Evolutionary conservation across 805 yeast species (phyloP).

Genomic region (Starmerella riodocensis): DNA sequence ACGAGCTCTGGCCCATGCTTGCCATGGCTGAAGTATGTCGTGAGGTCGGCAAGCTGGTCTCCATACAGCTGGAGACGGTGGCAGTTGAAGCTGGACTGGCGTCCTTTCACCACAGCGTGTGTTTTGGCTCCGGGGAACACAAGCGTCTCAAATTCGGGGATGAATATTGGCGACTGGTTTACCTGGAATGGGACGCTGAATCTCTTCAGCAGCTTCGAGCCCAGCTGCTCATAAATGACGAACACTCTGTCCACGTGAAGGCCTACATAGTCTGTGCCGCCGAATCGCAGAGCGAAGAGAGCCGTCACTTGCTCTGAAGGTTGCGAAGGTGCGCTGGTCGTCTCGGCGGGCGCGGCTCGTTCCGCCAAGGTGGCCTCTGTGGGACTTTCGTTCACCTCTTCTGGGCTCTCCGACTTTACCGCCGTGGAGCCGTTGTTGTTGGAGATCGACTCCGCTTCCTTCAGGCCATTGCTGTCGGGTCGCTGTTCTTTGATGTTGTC

Average conservation of each 20-base stretch:
- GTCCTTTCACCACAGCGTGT: conserved; percentile 10
- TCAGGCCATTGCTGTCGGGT: background rate
- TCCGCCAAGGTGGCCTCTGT: too few species aligned
- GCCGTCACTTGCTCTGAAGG: too few species aligned
- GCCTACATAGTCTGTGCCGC: conserved; percentile 26
- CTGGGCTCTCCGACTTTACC: background rate
- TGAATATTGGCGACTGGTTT: conserved; percentile 12
- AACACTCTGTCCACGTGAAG: conserved; percentile 14
- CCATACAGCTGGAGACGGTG: conserved; percentile 8
- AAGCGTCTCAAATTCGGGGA: conserved; percentile 4
- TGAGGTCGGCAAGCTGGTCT: conserved; percentile 4
- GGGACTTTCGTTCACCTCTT: background rate
- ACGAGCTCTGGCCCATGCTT: conserved; percentile 12
- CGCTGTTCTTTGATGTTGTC: background rate
- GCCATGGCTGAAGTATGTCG: background rate
- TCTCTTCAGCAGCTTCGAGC: conserved; percentile 9
- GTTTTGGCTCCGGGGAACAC: conserved; percentile 12
- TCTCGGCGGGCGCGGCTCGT: background rate
- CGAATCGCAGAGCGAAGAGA: conserved; percentile 6
- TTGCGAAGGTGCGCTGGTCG: too few species aligned
- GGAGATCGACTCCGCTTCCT: background rate
- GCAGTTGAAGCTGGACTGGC: conserved; percentile 5
- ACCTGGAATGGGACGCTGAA: conserved; percentile 15
- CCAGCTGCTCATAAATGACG: conserved; percentile 14
- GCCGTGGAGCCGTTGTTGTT: background rate